These are phyloP conservation scores for Lophiotrema nucula DNA, from an alignment of 495 filamentous ascomycete genomes.

Conservation along the genomic window DNA sequence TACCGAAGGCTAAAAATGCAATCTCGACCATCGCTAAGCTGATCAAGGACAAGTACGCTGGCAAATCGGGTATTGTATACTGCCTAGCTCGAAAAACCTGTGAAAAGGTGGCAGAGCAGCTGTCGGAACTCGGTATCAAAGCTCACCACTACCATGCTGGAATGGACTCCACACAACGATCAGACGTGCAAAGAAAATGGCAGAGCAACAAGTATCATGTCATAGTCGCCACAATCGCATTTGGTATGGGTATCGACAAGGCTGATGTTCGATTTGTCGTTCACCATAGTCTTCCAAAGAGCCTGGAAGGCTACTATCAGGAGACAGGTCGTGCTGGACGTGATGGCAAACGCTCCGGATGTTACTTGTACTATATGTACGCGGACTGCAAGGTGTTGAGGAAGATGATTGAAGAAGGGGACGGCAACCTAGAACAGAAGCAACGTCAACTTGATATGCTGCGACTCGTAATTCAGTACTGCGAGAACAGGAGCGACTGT, in stretches of 20 bases:
- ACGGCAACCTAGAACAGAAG: slow-evolving; percentile 74
- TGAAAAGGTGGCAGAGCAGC: slow-evolving; percentile 71
- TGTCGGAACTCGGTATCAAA: slow-evolving; percentile 61
- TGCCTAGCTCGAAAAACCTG: slow-evolving; percentile 82
- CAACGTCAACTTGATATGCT: slow-evolving; percentile 82
- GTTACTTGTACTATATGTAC: slow-evolving; percentile 85
- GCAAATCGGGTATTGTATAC: slow-evolving; percentile 89
- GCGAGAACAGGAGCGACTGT: slow-evolving; percentile 83
- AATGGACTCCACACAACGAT: slow-evolving; percentile 63
- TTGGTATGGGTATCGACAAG: slow-evolving; percentile 99
- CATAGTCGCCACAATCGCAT: slow-evolving; percentile 98
- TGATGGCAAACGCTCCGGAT: slow-evolving; percentile 82
- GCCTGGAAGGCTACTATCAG: slow-evolving; percentile 97
- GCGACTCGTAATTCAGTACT: slow-evolving; percentile 75
- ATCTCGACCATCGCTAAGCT: slow-evolving; percentile 66
- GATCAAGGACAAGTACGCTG: slow-evolving; percentile 63
- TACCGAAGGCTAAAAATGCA: slow-evolving; percentile 56
- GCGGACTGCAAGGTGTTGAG: slow-evolving; percentile 61
- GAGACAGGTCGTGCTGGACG: slow-evolving; percentile 93
- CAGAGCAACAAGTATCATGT: slow-evolving; percentile 75
- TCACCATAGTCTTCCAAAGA: slow-evolving; percentile 87
- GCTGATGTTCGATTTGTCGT: slow-evolving; percentile 93
- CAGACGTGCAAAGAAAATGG: slow-evolving; percentile 72
- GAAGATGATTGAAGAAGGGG: slow-evolving; percentile 76
- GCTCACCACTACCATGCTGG: slow-evolving; percentile 85